These are phyloP conservation scores for Candida sp. DNA, from an alignment of 1,139 yeast species.

Conservation along the genomic window DNA sequence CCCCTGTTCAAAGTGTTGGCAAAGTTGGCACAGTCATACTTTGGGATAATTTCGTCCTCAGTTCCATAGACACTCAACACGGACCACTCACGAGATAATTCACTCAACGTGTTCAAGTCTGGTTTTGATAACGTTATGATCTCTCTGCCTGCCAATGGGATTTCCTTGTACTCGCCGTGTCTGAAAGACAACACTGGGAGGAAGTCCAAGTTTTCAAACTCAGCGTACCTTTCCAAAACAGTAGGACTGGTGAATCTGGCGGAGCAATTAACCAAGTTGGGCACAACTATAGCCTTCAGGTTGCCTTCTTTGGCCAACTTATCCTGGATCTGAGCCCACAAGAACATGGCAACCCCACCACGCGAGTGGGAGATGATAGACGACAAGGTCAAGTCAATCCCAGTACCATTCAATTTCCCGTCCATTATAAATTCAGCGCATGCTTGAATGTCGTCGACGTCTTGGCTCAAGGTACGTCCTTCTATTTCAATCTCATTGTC, in stretches of 20 bases:
- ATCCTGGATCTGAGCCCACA: constrained; percentile 63
- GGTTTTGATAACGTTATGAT: constrained; percentile 55
- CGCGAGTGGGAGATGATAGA: constrained; percentile 78
- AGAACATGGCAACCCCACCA: constrained; percentile 78
- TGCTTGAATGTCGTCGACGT: constrained; percentile 67
- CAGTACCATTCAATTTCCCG: constrained; percentile 38
- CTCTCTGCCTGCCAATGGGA: constrained; percentile 56
- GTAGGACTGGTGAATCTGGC: constrained; percentile 56
- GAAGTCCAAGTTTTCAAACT: constrained; percentile 19
- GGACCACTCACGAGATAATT: constrained; percentile 50
- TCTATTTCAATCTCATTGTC: constrained; percentile 42
- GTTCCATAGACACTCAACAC: constrained; percentile 77
- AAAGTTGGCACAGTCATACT: constrained; percentile 61
- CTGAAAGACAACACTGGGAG: constrained; percentile 31
- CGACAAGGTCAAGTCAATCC: constrained; percentile 49
- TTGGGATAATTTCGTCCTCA: constrained; percentile 66
- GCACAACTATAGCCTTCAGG: constrained; percentile 46
- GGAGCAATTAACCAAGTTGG: constrained; percentile 72
- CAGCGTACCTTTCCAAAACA: constrained; percentile 38
- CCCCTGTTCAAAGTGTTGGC: constrained; percentile 60
- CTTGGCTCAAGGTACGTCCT: constrained; percentile 68
- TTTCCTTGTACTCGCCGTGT: constrained; percentile 47
- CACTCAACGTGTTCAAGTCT: constrained; percentile 45
- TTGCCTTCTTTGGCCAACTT: constrained; percentile 28
- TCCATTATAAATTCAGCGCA: constrained; percentile 49